These are phyloP conservation scores for Chytriomyces sp. DNA, from an alignment of 192 early-diverging fungal species.

Conservation along the genomic window DNA sequence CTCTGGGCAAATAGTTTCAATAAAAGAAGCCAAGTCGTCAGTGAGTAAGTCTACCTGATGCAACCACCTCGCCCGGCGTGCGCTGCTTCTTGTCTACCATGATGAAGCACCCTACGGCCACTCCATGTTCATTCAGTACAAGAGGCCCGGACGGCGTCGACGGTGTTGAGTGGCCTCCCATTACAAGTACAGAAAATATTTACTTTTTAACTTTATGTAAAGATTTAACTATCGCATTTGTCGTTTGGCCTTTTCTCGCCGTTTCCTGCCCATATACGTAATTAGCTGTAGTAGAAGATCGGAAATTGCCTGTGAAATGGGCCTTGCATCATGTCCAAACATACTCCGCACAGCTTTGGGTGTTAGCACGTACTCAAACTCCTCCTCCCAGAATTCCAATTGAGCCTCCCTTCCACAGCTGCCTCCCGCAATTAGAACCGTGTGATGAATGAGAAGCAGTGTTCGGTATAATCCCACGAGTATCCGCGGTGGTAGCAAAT, in stretches of 20 bases:
- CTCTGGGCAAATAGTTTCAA: conserved; percentile 37
- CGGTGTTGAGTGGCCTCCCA: conserved; percentile 4
- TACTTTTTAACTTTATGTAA: neutral
- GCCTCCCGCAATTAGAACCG: neutral
- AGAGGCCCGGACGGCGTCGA: conserved; percentile 5
- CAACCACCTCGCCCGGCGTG: neutral
- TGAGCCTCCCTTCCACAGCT: neutral
- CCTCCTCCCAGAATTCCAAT: conserved; percentile 16
- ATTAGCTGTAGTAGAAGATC: conserved; percentile 4
- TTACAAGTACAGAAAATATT: neutral
- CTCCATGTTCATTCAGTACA: conserved; percentile 5
- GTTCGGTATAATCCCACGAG: conserved; percentile 11
- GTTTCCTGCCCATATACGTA: neutral
- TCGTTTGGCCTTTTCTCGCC: too few relatives aligned
- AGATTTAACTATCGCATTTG: neutral
- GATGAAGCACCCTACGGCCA: conserved; percentile 7
- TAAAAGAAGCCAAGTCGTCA: neutral
- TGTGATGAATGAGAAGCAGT: conserved; percentile 23
- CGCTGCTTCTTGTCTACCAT: conserved; percentile 3
- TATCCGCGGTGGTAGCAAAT: conserved; percentile 8
- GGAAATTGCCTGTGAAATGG: conserved; percentile 17
- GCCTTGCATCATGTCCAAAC: conserved; percentile 28
- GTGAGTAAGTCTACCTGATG: neutral
- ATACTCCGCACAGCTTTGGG: neutral
- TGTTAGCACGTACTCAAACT: conserved; percentile 23